Percentiles rank a stretch among this genome's conserved stretches.
These are phyloP conservation scores for Moelleriella libera DNA, from an alignment of 2,329 filamentous ascomycete genomes.

Conservation along the genomic window DNA sequence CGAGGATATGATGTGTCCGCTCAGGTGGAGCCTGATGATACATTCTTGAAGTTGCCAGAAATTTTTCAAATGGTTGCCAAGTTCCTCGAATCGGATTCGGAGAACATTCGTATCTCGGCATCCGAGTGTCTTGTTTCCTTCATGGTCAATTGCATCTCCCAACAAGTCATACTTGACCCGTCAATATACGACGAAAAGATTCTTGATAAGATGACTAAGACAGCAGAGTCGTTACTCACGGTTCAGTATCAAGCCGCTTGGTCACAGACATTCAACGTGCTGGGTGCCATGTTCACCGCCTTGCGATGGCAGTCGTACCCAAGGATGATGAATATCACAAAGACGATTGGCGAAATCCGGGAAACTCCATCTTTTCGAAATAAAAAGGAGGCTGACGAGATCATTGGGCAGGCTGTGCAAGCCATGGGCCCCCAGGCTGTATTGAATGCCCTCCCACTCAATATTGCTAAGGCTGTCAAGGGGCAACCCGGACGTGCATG, in stretches of 20 bases:
- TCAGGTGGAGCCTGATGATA: conserved; percentile 78
- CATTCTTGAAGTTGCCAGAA: conserved; percentile 77
- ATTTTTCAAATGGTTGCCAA: conserved; percentile 67
- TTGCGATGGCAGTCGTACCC: conserved; percentile 76
- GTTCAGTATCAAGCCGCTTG: conserved; percentile 90
- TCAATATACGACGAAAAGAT: conserved; percentile 88
- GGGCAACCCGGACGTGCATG: conserved; percentile 80
- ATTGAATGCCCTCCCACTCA: conserved; percentile 70
- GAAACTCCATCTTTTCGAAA: conserved; percentile 78
- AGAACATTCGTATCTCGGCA: conserved; percentile 88
- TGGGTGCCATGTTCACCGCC: conserved; percentile 75
- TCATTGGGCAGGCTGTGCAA: conserved; percentile 74
- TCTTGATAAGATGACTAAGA: conserved; percentile 65
- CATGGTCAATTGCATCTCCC: conserved; percentile 76
- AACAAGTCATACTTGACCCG: conserved; percentile 70
- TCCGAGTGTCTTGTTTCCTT: conserved; percentile 93
- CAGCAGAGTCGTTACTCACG: conserved; percentile 60
- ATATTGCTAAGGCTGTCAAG: conserved; percentile 62
- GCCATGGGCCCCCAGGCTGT: conserved; percentile 84
- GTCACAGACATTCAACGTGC: conserved; percentile 85
- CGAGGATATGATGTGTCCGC: conserved; percentile 88
- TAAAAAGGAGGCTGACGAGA: conserved; percentile 88
- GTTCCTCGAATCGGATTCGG: conserved; percentile 75
- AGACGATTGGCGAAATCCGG: conserved; percentile 72
- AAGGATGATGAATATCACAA: conserved; percentile 61